phyloP scores from a whole-genome alignment of 2,329 filamentous ascomycete genomes.

The Tympanopsis confertula region DNA sequence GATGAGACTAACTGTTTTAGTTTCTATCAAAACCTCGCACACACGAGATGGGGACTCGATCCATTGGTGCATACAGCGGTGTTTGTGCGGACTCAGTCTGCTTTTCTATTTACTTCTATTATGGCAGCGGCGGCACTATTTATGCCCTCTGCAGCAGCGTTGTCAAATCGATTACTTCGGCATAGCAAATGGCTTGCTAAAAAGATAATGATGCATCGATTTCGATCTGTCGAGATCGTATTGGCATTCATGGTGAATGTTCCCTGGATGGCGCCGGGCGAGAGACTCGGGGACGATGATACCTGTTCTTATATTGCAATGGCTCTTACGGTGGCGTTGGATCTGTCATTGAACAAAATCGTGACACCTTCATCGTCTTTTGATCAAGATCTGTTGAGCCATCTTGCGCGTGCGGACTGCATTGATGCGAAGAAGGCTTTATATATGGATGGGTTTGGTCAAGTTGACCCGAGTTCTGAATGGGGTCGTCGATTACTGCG shows the following conservation, averaged over 20 bases:
- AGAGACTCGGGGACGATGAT: conserved; percentile 60
- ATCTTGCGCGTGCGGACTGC: conserved; percentile 52
- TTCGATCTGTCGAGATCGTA: conserved; percentile 63
- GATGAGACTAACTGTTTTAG: conserved; percentile 20
- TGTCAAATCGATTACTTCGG: conserved; percentile 53
- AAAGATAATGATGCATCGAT: conserved; percentile 46
- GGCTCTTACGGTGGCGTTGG: conserved; percentile 57
- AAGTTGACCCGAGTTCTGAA: conserved; percentile 48
- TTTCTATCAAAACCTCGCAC: conserved; percentile 59
- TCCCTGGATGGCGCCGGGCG: conserved; percentile 61
- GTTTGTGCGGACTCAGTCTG: conserved; percentile 56
- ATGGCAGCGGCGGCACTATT: conserved; percentile 59
- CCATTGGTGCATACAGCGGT: conserved; percentile 51
- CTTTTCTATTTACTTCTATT: conserved; percentile 63
- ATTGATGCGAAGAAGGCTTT: conserved; percentile 57
- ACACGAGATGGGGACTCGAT: conserved; percentile 66
- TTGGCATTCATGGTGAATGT: conserved; percentile 67
- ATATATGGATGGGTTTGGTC: conserved; percentile 54
- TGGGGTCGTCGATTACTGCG: conserved; percentile 49
- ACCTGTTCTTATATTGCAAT: conserved; percentile 62
- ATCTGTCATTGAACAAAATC: conserved; percentile 60
- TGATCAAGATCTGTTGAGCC: conserved; percentile 28
- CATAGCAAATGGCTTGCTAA: conserved; percentile 53
- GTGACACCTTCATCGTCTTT: conserved; percentile 41
- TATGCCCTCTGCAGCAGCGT: conserved; percentile 46